Conservation (phyloP, 257 asterid species). For the Solanum raphanifolium region DNA sequence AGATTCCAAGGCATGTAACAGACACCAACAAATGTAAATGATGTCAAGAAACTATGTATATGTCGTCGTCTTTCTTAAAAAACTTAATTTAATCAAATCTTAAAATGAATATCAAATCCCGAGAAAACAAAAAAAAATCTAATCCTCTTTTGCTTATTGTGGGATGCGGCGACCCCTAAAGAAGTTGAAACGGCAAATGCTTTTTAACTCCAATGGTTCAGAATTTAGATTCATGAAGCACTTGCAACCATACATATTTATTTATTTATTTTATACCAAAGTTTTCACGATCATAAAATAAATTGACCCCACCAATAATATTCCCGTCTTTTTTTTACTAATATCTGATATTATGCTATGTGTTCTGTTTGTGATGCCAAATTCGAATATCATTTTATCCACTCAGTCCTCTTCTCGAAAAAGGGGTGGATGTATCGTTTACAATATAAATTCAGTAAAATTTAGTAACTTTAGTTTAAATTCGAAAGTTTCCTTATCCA, state of each 20-base stretch:
- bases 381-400: background rate
- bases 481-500: accelerated
- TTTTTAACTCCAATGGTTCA: background rate
- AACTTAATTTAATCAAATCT: accelerated
- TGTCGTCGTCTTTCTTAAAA: accelerated
- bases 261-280: background rate
- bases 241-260: background rate
- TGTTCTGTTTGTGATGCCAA: background rate
- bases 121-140: background rate
- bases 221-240: background rate
- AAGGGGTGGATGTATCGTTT: background rate
- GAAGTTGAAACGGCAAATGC: background rate
- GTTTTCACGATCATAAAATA: background rate
- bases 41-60: background rate
- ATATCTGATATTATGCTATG: background rate
- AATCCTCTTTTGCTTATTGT: background rate
- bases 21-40: background rate
- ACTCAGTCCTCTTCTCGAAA: background rate
- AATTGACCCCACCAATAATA: background rate
- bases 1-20: background rate
- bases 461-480: background rate
- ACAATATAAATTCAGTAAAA: background rate
- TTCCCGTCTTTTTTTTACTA: background rate
- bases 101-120: background rate
- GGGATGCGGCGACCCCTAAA: background rate